Evolutionary conservation across 352 stramenopile species (phyloP), one percentile per base, ranked within the genome.

Genomic region (Elongisporangium undulatum): DNA sequence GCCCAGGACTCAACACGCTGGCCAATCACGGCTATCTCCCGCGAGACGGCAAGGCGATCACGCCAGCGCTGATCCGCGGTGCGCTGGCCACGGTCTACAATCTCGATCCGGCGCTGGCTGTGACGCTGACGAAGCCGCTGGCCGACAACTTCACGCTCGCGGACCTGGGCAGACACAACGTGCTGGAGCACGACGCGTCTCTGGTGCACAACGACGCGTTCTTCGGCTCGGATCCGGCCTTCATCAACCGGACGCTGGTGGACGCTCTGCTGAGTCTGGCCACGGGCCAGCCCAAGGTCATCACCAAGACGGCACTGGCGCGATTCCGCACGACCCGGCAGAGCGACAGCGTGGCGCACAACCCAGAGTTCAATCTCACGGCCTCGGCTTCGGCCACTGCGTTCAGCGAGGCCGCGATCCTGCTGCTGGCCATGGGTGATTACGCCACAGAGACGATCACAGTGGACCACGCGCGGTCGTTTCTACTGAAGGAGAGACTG

Each of bases 111-210:
- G 50, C 64, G 10, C 59, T 87, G 49, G 68, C 72, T 4, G 23
- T 74, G 20, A 68, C 52, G 39, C 67, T 90, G 21, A 63, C 69
- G 19, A 60, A 39, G 26, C 56, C 12, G 3, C 65, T 89, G 52
- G 63, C 75, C 12, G 29, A 49, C 20, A 55, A 69, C 39, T 80
- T 90, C 51, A 77, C 78, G 16, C 69, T 92, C 16, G 66, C 74
- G 0, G 74, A 87, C 49, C 61, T 92, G 8, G 58, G 71, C 0
- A 61, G 71, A n/a, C 80, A 88, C 72, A 73, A 81, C 34, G 74
- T 82, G 12, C 75, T 90, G 17, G 82, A 92, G 54, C 82, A 91
- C 58, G 80, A 92, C 52, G 81, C 83, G 20, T 92, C 82, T 9
- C 60, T 92, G 41, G 69, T 87, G 4, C 82, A 86, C 59, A 69